Evolutionary conservation across 2,329 filamentous ascomycete species (phyloP), one percentile per base, ranked within the genome.

Genomic region (Aspergillus nomiae): DNA sequence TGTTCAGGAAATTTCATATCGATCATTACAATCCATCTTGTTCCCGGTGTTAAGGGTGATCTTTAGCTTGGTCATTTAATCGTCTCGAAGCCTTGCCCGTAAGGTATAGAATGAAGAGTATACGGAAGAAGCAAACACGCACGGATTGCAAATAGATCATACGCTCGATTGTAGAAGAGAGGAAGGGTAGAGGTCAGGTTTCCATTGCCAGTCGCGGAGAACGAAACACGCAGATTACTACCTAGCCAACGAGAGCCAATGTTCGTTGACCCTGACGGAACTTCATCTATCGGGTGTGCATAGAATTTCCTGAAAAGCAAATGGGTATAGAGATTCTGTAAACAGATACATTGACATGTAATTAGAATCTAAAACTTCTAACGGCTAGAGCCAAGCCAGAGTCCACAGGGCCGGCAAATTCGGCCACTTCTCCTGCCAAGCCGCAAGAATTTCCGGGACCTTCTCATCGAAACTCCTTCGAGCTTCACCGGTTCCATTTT

Each of bases 371-470:
- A 8, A n/a, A 41, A 8, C 7, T 41, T 45, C 12, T 26, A 54
- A 26, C 11, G 9, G 41, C 66, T 81, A 98, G 74, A 98, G 92
- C 94, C 95, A 99, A 30, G 93, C 92, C 75, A 98, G 76, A 28
- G 94, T 98, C 95, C 95, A 99, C 61, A 95, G 85, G 3, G 93
- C 92, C 21, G 95, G 95, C 70, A 98, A 79, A 70, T 92, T 90
- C 6, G 95, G 94, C 92, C 94, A 97, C 70, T 90, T 87, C 77
- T 97, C 94, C 80, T 99, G 95, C 95, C 95, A 99, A 59, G 89
- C 87, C 2, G 89, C 94, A 64, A 99, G 81, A 41, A 99, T 91
- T 68, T 97, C 94, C 0, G 95, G 95, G 2, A 99, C 95, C 60
- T 88, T 87, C 76, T 97, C 94, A 78, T 99, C 95, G 73, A 99